Percentiles rank a stretch among this genome's conserved stretches.
phyloP scores from a whole-genome alignment of 1,139 yeast genomes.

The Pichia sp. region DNA sequence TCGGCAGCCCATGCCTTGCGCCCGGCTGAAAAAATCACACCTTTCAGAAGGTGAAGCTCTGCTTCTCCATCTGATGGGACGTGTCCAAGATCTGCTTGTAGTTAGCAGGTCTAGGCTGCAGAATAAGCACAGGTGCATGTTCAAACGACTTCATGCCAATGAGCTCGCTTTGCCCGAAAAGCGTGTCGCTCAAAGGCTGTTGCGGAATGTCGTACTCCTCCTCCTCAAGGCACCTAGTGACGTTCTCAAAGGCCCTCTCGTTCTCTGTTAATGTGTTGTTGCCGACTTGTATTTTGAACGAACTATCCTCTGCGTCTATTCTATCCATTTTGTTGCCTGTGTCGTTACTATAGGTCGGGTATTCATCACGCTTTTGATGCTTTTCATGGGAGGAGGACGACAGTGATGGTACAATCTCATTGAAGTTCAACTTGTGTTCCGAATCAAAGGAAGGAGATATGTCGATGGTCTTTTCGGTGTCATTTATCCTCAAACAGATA shows the following conservation, averaged over 20 bases:
- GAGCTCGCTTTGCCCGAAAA: neutral
- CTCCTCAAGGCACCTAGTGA: constrained; percentile 16
- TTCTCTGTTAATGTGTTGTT: constrained; percentile 14
- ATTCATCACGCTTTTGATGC: neutral
- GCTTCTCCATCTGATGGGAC: too few species aligned
- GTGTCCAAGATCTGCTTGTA: neutral
- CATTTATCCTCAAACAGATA: constrained; percentile 38
- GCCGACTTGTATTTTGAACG: constrained; percentile 23
- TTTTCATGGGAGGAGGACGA: neutral
- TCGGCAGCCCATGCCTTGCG: too few species aligned
- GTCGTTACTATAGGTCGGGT: constrained; percentile 1
- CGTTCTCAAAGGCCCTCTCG: constrained; percentile 17
- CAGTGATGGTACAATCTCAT: constrained; percentile 1
- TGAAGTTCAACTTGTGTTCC: neutral
- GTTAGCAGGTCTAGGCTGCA: neutral
- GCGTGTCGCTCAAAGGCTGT: neutral
- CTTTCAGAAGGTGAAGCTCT: neutral
- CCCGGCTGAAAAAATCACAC: too few species aligned
- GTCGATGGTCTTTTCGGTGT: constrained; percentile 22
- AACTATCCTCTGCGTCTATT: neutral
- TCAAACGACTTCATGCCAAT: neutral
- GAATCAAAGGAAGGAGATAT: constrained; percentile 20
- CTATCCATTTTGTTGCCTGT: neutral
- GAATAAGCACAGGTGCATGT: neutral
- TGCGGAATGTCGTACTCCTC: neutral